Conservation (phyloP, 768 basidiomycete genomes). For the Naganishia vishniacii region DNA sequence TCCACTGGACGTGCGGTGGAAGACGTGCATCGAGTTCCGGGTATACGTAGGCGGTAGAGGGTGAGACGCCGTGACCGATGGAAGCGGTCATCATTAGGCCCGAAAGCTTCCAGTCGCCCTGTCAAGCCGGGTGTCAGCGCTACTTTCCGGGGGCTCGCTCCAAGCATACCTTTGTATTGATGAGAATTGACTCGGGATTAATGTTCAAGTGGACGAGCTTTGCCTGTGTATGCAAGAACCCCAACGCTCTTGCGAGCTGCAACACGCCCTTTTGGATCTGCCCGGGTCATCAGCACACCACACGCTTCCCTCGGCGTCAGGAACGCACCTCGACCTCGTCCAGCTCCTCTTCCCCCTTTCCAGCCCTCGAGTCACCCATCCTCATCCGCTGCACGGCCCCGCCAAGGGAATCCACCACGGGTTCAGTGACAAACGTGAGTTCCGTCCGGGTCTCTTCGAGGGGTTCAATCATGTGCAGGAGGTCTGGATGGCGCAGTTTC, state of each 20-base stretch:
- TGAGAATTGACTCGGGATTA: constrained; percentile 75
- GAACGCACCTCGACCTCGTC: constrained; percentile 85
- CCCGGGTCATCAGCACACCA: neutral
- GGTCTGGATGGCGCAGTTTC: constrained; percentile 82
- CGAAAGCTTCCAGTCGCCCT: constrained; percentile 98
- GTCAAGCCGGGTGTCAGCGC: neutral
- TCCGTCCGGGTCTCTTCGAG: constrained; percentile 85
- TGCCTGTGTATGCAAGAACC: constrained; percentile 86
- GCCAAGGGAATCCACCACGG: constrained; percentile 72
- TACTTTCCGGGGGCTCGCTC: neutral
- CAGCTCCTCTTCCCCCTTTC: constrained; percentile 55
- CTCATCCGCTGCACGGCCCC: neutral
- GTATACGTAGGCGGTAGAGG: constrained; percentile 64
- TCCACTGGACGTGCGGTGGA: constrained; percentile 76
- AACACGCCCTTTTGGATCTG: constrained; percentile 94
- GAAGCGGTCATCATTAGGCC: constrained; percentile 54
- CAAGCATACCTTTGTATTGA: constrained; percentile 69
- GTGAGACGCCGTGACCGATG: neutral
- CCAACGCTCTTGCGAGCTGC: constrained; percentile 59
- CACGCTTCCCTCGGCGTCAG: neutral
- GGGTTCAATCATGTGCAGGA: constrained; percentile 96
- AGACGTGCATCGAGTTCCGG: constrained; percentile 77
- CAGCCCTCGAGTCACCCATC: neutral
- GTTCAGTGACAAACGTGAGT: constrained; percentile 88
- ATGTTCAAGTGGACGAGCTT: constrained; percentile 88